phyloP scores from a whole-genome alignment of 1,139 yeast species.

The Lipomyces yarrowii region DNA sequence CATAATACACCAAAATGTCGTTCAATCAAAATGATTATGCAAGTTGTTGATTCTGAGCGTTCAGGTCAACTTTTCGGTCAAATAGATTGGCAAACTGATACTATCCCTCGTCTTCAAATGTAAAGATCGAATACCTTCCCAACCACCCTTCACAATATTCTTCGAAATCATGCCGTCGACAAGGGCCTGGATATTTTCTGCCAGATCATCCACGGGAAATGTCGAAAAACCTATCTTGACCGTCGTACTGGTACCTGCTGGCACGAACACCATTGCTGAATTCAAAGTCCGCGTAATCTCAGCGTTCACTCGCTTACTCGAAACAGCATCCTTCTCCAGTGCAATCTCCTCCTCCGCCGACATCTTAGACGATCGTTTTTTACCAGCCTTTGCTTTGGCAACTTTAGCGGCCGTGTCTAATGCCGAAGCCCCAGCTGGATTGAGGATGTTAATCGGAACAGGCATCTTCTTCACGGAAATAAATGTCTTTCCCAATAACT shows the following conservation, averaged over 20 bases:
- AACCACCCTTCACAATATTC: constrained; percentile 41
- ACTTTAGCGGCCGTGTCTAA: constrained; percentile 36
- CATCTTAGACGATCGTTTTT: constrained; percentile 27
- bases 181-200: constrained; percentile 61
- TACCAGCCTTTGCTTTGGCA: constrained; percentile 13
- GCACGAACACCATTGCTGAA: constrained; percentile 66
- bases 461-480: constrained; percentile 69
- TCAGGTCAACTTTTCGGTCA: constrained; percentile 50
- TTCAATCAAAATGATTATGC: neutral
- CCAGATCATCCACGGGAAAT: constrained; percentile 46
- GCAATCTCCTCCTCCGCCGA: constrained; percentile 13
- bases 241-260: constrained; percentile 71
- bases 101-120: constrained; percentile 70
- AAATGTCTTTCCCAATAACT: constrained; percentile 77
- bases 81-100: constrained; percentile 83
- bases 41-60: neutral
- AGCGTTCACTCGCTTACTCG: constrained; percentile 58
- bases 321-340: constrained; percentile 46
- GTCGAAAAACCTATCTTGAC: constrained; percentile 67
- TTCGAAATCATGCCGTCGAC: constrained; percentile 50
- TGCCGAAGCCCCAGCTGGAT: constrained; percentile 42
- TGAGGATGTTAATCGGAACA: constrained; percentile 59
- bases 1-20: neutral
- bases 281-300: constrained; percentile 61
- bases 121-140: constrained; percentile 59